Base-by-base conservation (phyloP, 2,329 filamentous ascomycete genomes). In the Sporothrix luriei region DNA sequence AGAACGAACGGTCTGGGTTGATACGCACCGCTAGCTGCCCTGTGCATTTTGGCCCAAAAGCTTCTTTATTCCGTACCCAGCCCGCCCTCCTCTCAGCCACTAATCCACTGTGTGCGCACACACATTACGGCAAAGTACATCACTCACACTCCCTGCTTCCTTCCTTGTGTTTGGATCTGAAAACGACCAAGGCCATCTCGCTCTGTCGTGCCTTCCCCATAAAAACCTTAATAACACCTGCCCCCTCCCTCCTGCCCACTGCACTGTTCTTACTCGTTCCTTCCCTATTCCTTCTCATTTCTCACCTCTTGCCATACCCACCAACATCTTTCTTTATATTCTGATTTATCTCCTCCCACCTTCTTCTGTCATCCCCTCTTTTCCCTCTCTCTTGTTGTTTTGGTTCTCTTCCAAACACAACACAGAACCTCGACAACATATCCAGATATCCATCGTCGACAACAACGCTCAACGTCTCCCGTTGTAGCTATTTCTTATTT, bases 171-270 rank as follows among this genome's bases (percentile, higher is more conserved):
- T 51, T 51, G 43, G 40, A 68, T 68, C 66, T 68, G 38, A 65
- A 64, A 49, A 66, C 59, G 48, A 65, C 29, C 51, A 21, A 38
- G 14, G n/a, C 29, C 57, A 57, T 68, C 66, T 61, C 38, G 33
- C 48, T 62, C n/a, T 19, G 48, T 57, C 66, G 38, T 46, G 46
- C 40, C 38, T 68, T 59, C 68, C 26, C 68, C 55, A 62, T 67
- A 21, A 62, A 67, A 70, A 54, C 68, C 55, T 70, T 62, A 65
- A 54, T 48, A 67, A 61, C 55, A 29, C 55, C 46, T 61, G 62
- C 61, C 61, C 69, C 33, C 33, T 33, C 66, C 43, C 43, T 66
- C 69, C 61, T 52, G 48, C 38, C 49, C 14, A 48, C 13, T 38
- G 21, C 14, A 48, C 13, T 38, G 21, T 55, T 13, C 40, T 59